Conservation (phyloP, 805 yeast species). For the Metschnikowia lochheadii region DNA sequence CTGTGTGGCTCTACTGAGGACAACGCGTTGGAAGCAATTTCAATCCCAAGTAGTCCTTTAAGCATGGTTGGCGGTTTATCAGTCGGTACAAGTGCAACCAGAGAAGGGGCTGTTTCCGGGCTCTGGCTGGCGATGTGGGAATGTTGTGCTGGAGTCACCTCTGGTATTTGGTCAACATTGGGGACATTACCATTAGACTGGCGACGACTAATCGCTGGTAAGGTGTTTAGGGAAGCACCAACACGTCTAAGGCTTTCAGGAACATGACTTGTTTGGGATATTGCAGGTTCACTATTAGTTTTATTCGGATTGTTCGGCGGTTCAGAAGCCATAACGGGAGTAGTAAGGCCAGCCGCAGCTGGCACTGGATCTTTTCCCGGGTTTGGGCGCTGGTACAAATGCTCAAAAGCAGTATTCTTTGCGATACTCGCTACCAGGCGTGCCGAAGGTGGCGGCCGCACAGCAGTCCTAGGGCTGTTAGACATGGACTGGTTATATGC, state of each 20-base stretch:
- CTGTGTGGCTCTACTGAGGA: neutral
- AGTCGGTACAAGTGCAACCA: neutral
- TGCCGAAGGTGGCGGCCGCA: neutral
- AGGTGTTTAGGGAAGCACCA: neutral
- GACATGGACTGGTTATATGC: conserved; percentile 9
- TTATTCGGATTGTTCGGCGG: neutral
- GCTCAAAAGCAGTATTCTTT: conserved; percentile 17
- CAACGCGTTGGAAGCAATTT: neutral
- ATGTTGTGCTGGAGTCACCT: neutral
- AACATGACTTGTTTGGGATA: neutral
- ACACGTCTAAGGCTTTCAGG: neutral
- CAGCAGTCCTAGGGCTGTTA: neutral
- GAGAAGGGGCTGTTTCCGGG: neutral
- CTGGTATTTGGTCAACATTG: neutral
- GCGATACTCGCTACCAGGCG: conserved; percentile 16
- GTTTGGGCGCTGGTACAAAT: neutral
- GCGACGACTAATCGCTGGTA: neutral
- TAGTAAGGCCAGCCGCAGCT: neutral
- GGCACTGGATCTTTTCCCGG: neutral
- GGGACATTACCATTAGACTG: neutral
- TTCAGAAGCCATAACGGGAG: neutral
- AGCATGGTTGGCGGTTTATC: conserved; percentile 2
- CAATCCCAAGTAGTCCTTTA: conserved; percentile 8
- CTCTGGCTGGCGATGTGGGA: neutral
- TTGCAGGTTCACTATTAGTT: neutral